Base-by-base conservation (phyloP, 2,329 filamentous ascomycete species). In the Clonostachys rosea region DNA sequence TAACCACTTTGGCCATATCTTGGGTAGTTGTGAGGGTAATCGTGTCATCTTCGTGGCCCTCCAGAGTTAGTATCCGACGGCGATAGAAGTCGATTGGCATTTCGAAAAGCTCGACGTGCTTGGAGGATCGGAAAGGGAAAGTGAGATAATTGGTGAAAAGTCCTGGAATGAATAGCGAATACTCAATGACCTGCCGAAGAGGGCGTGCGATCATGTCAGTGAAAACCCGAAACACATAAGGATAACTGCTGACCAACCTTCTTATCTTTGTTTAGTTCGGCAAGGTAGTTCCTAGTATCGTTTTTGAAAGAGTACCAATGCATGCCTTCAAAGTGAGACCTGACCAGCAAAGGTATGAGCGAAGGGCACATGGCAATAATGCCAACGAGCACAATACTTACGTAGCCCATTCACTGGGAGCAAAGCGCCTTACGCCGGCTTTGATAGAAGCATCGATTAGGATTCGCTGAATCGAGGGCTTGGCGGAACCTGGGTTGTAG, bases 371-470 rank as follows among this genome's bases (percentile, higher is more conserved):
- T 30, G 24, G 24, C 24, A 30, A 30, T 30, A 10, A 6, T 6
- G 24, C 40, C 24, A 30, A 10, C 24, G 24, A 30, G 6, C 24
- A 6, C 24, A 30, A 33, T 5, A 51, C 57, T 59, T 50, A 75
- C 72, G 62, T 62, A 17, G 58, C 63, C 52, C 75, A 87, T 52
- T 87, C 84, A 34, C 77, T 79, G 1, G 81, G 79, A 11, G 84
- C 67, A 62, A 83, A 82, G 6, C 79, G 70, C 54, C 79, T 74
- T 7, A 86, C 79, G 2, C 79, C 78, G 5, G 79, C 81, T 8
- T 69, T 67, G 14, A 81, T 66, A 20, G 79, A 71, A 1, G 81
- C 82, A 40, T 83, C 74, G 34, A 84, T 73, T 45, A 84, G 63
- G 9, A 72, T 58, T 24, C 50, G 57, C 42, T 59, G 56, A 3